Evolutionary conservation across 768 basidiomycete species (phyloP).

Genomic region (Lactarius hengduanensis): DNA sequence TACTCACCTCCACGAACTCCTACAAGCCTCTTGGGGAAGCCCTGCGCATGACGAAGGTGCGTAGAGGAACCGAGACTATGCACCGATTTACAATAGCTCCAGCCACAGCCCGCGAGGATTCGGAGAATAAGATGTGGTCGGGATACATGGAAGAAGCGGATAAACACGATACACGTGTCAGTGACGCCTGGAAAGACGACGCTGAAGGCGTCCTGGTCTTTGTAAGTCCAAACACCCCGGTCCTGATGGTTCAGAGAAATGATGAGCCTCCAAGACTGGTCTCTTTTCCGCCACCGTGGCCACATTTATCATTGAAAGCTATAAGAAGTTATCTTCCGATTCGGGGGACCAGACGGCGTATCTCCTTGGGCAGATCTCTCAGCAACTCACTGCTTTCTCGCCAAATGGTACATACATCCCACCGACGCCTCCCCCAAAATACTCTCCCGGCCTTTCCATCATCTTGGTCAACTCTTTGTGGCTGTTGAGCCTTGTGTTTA

Average conservation of each 20-base stretch:
- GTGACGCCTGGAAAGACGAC: constrained; percentile 14
- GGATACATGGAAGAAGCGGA: constrained; percentile 10
- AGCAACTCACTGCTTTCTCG: constrained; percentile 9
- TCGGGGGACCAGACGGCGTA: not conserved
- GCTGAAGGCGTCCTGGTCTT: constrained; percentile 23
- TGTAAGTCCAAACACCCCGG: constrained; percentile 5
- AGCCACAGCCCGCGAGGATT: not conserved
- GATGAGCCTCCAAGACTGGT: constrained; percentile 26
- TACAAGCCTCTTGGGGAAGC: not conserved
- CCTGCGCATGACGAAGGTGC: not conserved
- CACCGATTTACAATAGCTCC: not conserved
- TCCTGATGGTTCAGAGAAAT: not conserved
- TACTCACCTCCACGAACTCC: not conserved
- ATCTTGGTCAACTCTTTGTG: constrained; percentile 24
- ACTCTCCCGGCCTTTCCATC: not conserved
- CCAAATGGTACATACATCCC: constrained; percentile 7
- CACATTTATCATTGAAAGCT: constrained; percentile 28
- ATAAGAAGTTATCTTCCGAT: constrained; percentile 26
- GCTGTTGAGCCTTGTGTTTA: constrained; percentile 18
- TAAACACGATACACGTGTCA: constrained; percentile 4
- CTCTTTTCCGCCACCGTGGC: constrained; percentile 31
- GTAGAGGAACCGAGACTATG: not conserved
- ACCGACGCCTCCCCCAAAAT: not conserved
- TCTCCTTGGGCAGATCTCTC: constrained; percentile 20
- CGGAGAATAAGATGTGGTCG: constrained; percentile 22